Base-by-base conservation (phyloP, 164 flowering plant species). In the Chloranthus sessilifolius region DNA sequence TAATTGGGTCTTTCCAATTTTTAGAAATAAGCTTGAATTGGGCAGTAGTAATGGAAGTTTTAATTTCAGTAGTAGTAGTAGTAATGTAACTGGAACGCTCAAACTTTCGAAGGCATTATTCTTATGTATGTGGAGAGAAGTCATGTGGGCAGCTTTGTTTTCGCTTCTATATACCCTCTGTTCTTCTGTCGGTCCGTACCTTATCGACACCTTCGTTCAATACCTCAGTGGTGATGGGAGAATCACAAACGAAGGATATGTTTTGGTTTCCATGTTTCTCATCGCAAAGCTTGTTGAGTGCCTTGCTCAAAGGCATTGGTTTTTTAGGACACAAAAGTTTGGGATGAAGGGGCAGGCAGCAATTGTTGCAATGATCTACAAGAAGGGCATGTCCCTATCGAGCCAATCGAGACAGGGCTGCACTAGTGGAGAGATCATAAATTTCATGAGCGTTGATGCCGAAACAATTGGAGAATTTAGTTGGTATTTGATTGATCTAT, bases 361-460 rank as follows among this genome's bases (percentile, higher is more conserved):
- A 0, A 54, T 75, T 23, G 60, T 67, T 3, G 65, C 70, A 3
- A 56, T 47, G 51, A 64, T 75, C 15, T 75, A 72, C 24, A 33
- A 47, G 15, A 75, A 75, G 46, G 72, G 59, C 1, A 40, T 74
- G 29, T 55, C 62, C 0, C 63, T 74, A 35, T 71, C 79, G 1
- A 40, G 55, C 47, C 44, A 47, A 25, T 53, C 74, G 5, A 71
- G 48, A 47, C 64, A 55, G 48, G 55, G 59, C 3, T 73, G 63
- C 33, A 59, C 73, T 0, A 65, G 64, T 34, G 85, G 82, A 4
- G 82, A 79, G 64, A 77, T 76, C 27, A 74, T 77, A 11, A 79
- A 79, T 50, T 41, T 65, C 34, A 72, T 76, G 69, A 41, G 68
- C 1, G 78, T 79, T n/a, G 85, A 79, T 64, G 79, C 76, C 2